These are phyloP conservation scores for Taiwanofungus camphoratus DNA, from an alignment of 1,284 basidiomycete species.

Conservation along the genomic window DNA sequence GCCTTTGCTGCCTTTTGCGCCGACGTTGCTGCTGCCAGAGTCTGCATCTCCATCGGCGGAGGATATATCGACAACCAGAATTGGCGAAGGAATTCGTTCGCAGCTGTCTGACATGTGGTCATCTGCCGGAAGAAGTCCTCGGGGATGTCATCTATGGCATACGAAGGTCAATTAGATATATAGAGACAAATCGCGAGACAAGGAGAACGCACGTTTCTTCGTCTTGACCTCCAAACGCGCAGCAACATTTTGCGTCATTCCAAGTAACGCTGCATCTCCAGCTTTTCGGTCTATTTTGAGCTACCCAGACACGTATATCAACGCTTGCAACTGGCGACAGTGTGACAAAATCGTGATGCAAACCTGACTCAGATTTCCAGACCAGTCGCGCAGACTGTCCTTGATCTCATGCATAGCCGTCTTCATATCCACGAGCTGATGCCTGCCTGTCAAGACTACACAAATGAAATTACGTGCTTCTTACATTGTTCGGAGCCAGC, in stretches of 20 bases:
- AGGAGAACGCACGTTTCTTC: constrained; percentile 46
- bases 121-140: constrained; percentile 75
- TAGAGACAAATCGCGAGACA: background rate
- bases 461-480: constrained; percentile 5
- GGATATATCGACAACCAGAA: constrained; percentile 92
- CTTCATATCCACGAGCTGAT: constrained; percentile 37
- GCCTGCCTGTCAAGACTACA: background rate
- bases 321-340: too few relatives aligned
- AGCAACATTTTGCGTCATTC: constrained; percentile 75
- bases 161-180: background rate
- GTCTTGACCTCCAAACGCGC: constrained; percentile 59
- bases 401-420: constrained; percentile 41
- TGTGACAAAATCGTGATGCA: constrained; percentile 10
- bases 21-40: constrained; percentile 41
- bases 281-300: constrained; percentile 61
- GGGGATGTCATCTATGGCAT: constrained; percentile 67
- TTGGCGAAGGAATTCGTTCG: constrained; percentile 94
- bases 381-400: constrained; percentile 51
- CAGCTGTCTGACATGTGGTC: constrained; percentile 85
- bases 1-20: constrained; percentile 71
- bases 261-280: constrained; percentile 58
- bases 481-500: constrained; percentile 30
- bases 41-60: constrained; percentile 52
- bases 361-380: constrained; percentile 52
- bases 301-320: constrained; percentile 12